These are phyloP conservation scores for Umbelopsis ramanniana DNA, from an alignment of 192 early-diverging fungal species.

Conservation along the genomic window DNA sequence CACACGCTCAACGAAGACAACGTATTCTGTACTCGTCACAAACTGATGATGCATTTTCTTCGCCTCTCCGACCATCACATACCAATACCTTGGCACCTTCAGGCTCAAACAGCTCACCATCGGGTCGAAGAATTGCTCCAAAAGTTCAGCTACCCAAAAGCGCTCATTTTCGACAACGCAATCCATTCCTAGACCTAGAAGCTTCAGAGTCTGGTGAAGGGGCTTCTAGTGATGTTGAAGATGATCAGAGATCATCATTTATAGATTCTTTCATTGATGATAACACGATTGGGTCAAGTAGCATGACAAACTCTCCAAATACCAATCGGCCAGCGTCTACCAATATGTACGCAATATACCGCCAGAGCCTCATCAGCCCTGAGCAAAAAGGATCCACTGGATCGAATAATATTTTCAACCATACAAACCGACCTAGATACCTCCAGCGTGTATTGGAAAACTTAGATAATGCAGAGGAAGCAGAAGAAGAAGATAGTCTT, in stretches of 20 bases:
- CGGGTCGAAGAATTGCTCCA: background rate
- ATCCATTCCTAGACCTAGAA: conserved; percentile 48
- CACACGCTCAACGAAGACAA: background rate
- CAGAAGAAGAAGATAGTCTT: background rate
- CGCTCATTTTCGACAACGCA: background rate
- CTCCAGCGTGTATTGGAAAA: conserved; percentile 7
- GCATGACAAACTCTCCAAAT: background rate
- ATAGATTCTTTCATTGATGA: conserved; percentile 53
- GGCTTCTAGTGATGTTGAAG: conserved; percentile 33
- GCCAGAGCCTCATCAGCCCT: background rate
- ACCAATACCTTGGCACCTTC: background rate
- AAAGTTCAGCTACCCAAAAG: background rate
- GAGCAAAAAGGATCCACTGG: background rate
- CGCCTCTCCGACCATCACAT: background rate
- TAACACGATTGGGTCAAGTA: conserved; percentile 7
- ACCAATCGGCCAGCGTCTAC: conserved; percentile 36
- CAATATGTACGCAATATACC: conserved; percentile 38
- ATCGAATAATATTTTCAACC: background rate
- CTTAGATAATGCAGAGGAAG: background rate
- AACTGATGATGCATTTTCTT: conserved; percentile 1
- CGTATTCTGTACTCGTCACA: background rate
- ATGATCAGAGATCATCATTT: conserved; percentile 21
- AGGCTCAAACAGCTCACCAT: no score
- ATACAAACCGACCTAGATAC: conserved; percentile 9
- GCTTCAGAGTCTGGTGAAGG: conserved; percentile 40